Percentiles rank a stretch among this genome's conserved stretches.
Conservation (phyloP, 2,329 filamentous ascomycete species). For the Boeremia exigua region DNA sequence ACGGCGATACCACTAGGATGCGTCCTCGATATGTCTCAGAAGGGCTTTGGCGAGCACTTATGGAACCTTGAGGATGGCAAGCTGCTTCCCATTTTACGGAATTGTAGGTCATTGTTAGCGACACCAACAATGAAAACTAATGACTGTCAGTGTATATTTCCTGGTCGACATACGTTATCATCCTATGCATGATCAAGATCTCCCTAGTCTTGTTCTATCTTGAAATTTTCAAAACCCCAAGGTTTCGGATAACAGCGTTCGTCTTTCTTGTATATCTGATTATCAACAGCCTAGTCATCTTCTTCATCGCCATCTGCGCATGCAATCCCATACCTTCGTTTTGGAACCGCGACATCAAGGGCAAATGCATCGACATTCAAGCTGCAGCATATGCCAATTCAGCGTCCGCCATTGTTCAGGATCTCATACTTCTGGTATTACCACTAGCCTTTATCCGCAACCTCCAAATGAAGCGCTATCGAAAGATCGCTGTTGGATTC, state of each 20-base stretch:
- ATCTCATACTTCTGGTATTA: constrained; percentile 32
- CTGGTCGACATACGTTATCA: constrained; percentile 26
- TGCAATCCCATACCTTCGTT: constrained; percentile 34
- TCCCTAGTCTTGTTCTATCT: constrained; percentile 37
- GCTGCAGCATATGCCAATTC: constrained; percentile 32
- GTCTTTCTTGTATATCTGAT: constrained; percentile 24
- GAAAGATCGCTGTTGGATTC: constrained; percentile 30
- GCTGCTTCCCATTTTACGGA: constrained; percentile 22
- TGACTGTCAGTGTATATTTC: constrained; percentile 14
- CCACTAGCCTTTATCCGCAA: constrained; percentile 31
- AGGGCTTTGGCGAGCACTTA: constrained; percentile 34
- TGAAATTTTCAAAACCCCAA: constrained; percentile 32
- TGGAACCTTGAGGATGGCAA: constrained; percentile 29
- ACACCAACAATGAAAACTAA: neutral
- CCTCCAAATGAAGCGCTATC: constrained; percentile 28
- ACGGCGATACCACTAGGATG: constrained; percentile 18
- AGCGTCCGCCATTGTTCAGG: constrained; percentile 31
- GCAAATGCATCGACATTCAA: constrained; percentile 31
- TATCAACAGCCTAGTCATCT: constrained; percentile 23
- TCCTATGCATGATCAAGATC: constrained; percentile 34
- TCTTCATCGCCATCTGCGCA: constrained; percentile 29
- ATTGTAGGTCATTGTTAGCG: constrained; percentile 14
- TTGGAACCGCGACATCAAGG: constrained; percentile 37
- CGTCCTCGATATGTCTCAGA: constrained; percentile 25
- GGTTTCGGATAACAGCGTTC: constrained; percentile 24